phyloP scores from a whole-genome alignment of 208 protist species.

The Naegleria lovaniensis region DNA sequence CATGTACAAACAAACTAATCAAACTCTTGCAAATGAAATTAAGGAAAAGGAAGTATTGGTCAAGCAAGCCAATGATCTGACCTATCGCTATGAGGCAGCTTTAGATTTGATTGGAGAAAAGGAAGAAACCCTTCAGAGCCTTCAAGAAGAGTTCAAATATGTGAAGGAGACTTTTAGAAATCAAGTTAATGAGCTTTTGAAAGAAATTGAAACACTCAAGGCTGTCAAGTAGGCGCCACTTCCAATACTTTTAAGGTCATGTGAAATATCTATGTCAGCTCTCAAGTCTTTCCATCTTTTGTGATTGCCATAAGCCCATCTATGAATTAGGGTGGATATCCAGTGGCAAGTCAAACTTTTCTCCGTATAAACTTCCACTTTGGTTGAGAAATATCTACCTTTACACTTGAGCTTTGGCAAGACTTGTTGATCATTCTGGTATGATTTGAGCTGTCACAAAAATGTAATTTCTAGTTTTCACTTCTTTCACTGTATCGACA shows the following conservation, averaged over 20 bases:
- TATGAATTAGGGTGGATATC: too few relatives aligned
- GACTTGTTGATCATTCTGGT: not conserved
- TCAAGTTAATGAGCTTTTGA: not conserved
- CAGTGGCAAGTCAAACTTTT: too few relatives aligned
- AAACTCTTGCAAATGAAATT: not conserved
- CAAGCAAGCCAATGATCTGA: not conserved
- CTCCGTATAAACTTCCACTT: too few relatives aligned
- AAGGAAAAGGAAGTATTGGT: not conserved
- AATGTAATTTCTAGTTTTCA: conserved; percentile 17
- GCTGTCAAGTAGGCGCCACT: not conserved
- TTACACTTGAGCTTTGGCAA: too few relatives aligned
- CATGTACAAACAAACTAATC: not conserved
- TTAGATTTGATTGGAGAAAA: conserved; percentile 9
- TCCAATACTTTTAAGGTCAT: not conserved
- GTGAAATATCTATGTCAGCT: too few relatives aligned
- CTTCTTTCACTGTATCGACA: conserved; percentile 19
- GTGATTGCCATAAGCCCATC: too few relatives aligned
- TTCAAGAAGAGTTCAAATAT: conserved; percentile 1
- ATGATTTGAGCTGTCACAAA: conserved; percentile 24
- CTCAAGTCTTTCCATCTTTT: too few relatives aligned
- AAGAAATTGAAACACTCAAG: not conserved
- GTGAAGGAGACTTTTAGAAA: not conserved
- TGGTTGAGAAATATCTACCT: too few relatives aligned
- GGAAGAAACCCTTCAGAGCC: not conserved
- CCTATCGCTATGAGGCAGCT: not conserved